Conservation (phyloP, 2,329 filamentous ascomycete species). For the Coniochaeta prunicola region DNA sequence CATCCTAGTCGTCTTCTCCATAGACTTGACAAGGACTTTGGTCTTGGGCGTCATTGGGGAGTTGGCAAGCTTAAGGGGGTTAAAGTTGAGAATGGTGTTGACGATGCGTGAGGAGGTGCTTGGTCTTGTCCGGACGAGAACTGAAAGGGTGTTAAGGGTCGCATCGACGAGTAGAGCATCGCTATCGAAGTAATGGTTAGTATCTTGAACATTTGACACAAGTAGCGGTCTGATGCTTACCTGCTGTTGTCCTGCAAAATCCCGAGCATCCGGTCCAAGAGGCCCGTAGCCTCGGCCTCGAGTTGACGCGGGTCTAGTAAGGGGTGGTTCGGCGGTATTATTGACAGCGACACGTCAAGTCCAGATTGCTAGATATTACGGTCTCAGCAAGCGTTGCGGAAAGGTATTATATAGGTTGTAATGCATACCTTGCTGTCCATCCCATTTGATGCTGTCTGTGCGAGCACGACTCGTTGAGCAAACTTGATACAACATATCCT, state of each 20-base stretch:
- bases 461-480: slow-evolving; percentile 83
- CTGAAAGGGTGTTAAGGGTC: slow-evolving; percentile 80
- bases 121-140: slow-evolving; percentile 75
- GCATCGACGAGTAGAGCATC: slow-evolving; percentile 86
- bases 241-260: slow-evolving; percentile 81
- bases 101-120: slow-evolving; percentile 79
- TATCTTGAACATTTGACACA: background rate
- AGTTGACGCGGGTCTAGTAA: slow-evolving; percentile 72
- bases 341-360: slow-evolving; percentile 77
- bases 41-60: slow-evolving; percentile 70
- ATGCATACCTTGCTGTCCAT: slow-evolving; percentile 73
- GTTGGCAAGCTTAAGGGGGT: slow-evolving; percentile 75
- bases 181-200: slow-evolving; percentile 35
- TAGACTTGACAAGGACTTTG: slow-evolving; percentile 80
- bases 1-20: slow-evolving; percentile 87
- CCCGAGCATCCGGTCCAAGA: slow-evolving; percentile 80
- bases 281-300: slow-evolving; percentile 85
- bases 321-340: slow-evolving; percentile 77
- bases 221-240: slow-evolving; percentile 39
- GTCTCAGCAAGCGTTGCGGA: background rate
- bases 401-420: background rate
- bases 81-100: slow-evolving; percentile 81
- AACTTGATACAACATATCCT: slow-evolving; percentile 97
- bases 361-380: slow-evolving; percentile 50
- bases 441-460: slow-evolving; percentile 79